These are phyloP conservation scores for Carex myosuroides DNA, from an alignment of 176 grass and related monocot genomes.

Conservation along the genomic window DNA sequence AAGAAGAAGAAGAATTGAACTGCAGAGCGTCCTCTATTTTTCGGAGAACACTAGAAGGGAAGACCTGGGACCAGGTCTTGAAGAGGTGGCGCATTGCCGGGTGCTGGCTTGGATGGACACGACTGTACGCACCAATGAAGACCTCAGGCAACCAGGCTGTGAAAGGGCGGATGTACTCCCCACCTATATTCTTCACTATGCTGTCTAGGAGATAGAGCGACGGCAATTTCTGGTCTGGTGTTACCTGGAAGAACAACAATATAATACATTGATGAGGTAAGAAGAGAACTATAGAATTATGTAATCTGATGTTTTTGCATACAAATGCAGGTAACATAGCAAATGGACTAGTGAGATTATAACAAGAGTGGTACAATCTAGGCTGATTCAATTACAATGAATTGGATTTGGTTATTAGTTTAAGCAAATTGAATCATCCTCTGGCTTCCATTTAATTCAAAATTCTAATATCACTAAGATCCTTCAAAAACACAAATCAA, in stretches of 20 bases:
- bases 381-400: not conserved
- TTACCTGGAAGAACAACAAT: slow-evolving; percentile 57
- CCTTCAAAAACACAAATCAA: not conserved
- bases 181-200: slow-evolving; percentile 97
- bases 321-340: not conserved
- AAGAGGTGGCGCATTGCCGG: slow-evolving; percentile 80
- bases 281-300: not conserved
- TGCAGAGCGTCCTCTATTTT: slow-evolving; percentile 84
- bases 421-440: not conserved
- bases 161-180: slow-evolving; percentile 72
- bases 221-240: slow-evolving; percentile 80
- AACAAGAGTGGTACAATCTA: not conserved
- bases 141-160: slow-evolving; percentile 59
- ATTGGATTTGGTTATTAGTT: not conserved
- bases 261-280: not conserved
- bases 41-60: slow-evolving; percentile 56
- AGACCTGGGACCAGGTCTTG: slow-evolving; percentile 78
- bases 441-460: not conserved
- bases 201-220: slow-evolving; percentile 97
- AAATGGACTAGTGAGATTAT: not conserved
- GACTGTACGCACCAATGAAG: slow-evolving; percentile 74
- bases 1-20: slow-evolving; percentile 39
- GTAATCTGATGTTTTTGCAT: not conserved
- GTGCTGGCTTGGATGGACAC: slow-evolving; percentile 65
- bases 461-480: not conserved